phyloP scores from a whole-genome alignment of 2,329 filamentous ascomycete species.

The Venturia pyrina region DNA sequence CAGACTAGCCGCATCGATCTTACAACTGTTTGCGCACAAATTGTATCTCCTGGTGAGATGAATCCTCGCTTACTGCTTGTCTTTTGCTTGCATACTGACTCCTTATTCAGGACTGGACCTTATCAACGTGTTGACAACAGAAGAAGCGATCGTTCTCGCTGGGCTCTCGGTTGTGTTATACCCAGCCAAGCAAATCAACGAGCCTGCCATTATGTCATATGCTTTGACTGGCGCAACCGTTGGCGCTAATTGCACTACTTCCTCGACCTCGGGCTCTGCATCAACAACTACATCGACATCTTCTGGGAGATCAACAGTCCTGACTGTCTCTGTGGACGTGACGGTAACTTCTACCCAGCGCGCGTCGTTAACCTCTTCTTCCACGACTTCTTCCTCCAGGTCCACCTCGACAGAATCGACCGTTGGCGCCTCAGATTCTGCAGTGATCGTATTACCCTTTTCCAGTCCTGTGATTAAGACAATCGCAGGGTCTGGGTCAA shows the following conservation, averaged over 20 bases:
- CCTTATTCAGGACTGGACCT: constrained; percentile 27
- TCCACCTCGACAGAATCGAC: neutral
- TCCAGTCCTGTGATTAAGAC: neutral
- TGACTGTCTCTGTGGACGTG: neutral
- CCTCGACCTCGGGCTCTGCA: neutral
- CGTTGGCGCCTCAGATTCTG: neutral
- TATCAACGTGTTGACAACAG: constrained; percentile 36
- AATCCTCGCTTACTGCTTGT: too few species aligned
- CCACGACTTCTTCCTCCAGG: neutral
- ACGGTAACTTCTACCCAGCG: neutral
- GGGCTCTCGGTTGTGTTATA: constrained; percentile 26
- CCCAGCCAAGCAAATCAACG: constrained; percentile 23
- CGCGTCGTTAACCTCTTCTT: neutral
- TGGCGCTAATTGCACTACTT: neutral
- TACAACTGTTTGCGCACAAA: constrained; percentile 28
- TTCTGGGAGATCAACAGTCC: neutral
- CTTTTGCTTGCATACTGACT: too few species aligned
- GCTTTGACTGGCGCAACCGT: constrained; percentile 16
- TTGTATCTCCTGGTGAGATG: constrained; percentile 20
- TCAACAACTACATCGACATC: neutral
- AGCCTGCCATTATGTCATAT: constrained; percentile 34
- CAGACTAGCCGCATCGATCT: constrained; percentile 30
- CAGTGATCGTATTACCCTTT: neutral
- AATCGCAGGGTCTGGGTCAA: neutral
- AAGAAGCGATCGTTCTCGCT: constrained; percentile 31